Percentiles rank a stretch among this genome's conserved stretches.
phyloP scores from a whole-genome alignment of 2,329 filamentous ascomycete genomes.

The Incumbomyces lentus region DNA sequence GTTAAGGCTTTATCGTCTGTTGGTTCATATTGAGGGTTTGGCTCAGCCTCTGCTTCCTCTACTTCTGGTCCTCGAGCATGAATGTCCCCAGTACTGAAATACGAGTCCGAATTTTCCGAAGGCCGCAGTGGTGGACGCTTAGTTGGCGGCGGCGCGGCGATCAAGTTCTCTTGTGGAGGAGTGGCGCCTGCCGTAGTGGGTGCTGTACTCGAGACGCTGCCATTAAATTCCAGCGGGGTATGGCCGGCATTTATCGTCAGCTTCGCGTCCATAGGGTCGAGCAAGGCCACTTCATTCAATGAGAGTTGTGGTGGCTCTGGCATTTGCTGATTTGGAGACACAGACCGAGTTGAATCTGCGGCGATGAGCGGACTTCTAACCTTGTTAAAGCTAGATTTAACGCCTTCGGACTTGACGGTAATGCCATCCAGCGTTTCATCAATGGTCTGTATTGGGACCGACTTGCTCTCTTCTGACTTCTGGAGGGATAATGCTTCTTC shows the following conservation, averaged over 20 bases:
- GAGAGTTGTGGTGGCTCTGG: constrained; percentile 24
- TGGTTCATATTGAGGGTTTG: constrained; percentile 19
- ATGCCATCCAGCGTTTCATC: constrained; percentile 38
- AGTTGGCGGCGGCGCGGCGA: constrained; percentile 26
- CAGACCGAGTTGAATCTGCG: constrained; percentile 22
- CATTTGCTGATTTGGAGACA: constrained; percentile 12
- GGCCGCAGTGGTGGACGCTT: constrained; percentile 23
- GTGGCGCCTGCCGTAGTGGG: constrained; percentile 11
- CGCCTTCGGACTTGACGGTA: constrained; percentile 34
- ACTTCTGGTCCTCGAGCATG: background rate
- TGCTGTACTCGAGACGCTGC: constrained; percentile 23
- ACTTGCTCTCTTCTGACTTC: constrained; percentile 22
- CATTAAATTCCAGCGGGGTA: constrained; percentile 35
- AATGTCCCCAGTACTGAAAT: constrained; percentile 25
- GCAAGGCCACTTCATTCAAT: constrained; percentile 15
- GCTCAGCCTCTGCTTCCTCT: constrained; percentile 6
- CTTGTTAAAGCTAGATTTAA: constrained; percentile 32
- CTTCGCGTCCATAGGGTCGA: constrained; percentile 30
- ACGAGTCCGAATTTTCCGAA: constrained; percentile 30
- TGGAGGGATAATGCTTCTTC: constrained; percentile 24
- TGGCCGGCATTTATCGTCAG: constrained; percentile 34
- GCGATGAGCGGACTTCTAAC: constrained; percentile 32
- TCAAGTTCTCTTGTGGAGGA: constrained; percentile 24
- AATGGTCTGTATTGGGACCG: constrained; percentile 35
- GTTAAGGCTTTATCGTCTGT: constrained; percentile 33